Evolutionary conservation across 2,329 filamentous ascomycete genomes (phyloP).

Genomic region (Dothideomycetes sp.): DNA sequence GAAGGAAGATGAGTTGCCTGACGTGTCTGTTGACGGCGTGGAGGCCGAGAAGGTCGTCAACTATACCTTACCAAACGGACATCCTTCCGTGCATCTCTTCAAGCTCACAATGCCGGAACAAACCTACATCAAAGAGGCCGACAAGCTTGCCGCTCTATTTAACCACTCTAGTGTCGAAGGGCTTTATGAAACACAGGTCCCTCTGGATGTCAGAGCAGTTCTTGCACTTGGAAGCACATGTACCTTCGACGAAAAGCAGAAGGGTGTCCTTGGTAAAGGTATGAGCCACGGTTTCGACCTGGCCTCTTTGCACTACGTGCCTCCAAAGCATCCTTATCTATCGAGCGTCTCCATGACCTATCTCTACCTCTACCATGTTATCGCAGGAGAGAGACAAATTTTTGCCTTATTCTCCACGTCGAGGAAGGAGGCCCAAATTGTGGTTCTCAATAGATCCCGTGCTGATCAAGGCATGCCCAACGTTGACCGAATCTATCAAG

Average conservation of each 20-base stretch:
- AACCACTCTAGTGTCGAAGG: conserved; percentile 93
- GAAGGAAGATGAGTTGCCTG: conserved; percentile 75
- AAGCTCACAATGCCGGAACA: conserved; percentile 86
- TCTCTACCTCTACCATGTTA: conserved; percentile 87
- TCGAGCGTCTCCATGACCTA: conserved; percentile 67
- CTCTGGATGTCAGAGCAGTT: conserved; percentile 75
- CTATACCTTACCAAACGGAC: conserved; percentile 87
- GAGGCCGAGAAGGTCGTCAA: conserved; percentile 88
- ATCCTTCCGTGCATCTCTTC: conserved; percentile 88
- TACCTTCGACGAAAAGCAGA: conserved; percentile 83
- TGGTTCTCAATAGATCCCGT: conserved; percentile 75
- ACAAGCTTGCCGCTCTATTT: conserved; percentile 74
- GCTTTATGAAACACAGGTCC: conserved; percentile 90
- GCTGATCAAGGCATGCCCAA: conserved; percentile 85
- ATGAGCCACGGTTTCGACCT: conserved; percentile 92
- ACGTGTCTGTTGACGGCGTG: conserved; percentile 78
- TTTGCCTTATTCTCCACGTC: conserved; percentile 88
- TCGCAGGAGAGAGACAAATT: conserved; percentile 80
- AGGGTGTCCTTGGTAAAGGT: conserved; percentile 84
- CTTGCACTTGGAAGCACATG: conserved; percentile 85
- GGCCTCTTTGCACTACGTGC: conserved; percentile 58
- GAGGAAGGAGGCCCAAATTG: conserved; percentile 68
- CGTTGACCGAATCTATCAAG: conserved; percentile 75
- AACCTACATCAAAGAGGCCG: conserved; percentile 72
- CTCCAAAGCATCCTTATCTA: conserved; percentile 65